These are phyloP conservation scores for Myxozyma neglecta DNA, from an alignment of 805 yeast species.

Conservation along the genomic window DNA sequence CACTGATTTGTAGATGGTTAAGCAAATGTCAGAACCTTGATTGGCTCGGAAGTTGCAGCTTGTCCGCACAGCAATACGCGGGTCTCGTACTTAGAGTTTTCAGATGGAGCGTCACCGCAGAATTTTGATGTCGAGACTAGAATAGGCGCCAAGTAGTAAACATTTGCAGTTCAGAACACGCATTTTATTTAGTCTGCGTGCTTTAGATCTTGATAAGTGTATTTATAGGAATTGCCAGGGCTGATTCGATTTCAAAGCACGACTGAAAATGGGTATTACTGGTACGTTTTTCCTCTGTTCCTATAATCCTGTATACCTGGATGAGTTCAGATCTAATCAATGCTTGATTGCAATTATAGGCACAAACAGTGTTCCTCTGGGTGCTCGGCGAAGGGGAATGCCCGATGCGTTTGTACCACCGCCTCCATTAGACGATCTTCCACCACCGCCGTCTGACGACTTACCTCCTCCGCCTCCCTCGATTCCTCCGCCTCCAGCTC, in stretches of 20 bases:
- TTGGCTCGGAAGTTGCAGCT: slow-evolving; percentile 5
- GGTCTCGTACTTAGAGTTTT: not conserved
- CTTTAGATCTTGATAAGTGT: not conserved
- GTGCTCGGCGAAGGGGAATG: slow-evolving; percentile 26
- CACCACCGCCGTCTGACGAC: slow-evolving; percentile 20
- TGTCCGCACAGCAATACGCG: not conserved
- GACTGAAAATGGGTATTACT: not conserved
- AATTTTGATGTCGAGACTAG: not conserved
- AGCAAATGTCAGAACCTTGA: slow-evolving; percentile 1
- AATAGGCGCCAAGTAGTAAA: not conserved
- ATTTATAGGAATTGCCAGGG: no score
- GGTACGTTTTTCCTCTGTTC: not conserved
- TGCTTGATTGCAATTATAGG: slow-evolving; percentile 11
- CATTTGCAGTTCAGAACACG: not conserved
- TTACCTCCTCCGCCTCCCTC: slow-evolving; percentile 21
- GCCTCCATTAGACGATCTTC: slow-evolving; percentile 5
- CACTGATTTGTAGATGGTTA: not conserved
- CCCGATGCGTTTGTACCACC: slow-evolving; percentile 21
- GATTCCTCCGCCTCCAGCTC: slow-evolving; percentile 28
- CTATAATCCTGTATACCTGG: not conserved
- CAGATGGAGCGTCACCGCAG: not conserved
- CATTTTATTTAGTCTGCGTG: not conserved
- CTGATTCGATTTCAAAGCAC: not conserved
- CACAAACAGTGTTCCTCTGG: slow-evolving; percentile 31
- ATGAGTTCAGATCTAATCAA: not conserved